phyloP scores from a whole-genome alignment of 495 filamentous ascomycete species.

The Podospora pseudocomata region DNA sequence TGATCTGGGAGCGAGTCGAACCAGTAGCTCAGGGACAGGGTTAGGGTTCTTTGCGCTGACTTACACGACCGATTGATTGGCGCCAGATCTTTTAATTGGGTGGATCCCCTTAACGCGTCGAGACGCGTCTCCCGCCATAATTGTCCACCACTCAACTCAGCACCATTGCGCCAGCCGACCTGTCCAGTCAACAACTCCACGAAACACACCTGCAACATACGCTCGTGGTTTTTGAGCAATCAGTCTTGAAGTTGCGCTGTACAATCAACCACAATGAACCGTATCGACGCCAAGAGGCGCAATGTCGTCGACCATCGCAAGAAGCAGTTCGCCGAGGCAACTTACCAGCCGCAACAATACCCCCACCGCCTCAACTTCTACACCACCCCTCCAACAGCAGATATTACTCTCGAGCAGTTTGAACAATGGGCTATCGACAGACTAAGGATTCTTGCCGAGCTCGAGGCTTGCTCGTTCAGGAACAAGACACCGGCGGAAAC shows the following conservation, averaged over 20 bases:
- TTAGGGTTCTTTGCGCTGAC: constrained; percentile 14
- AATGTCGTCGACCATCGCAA: constrained; percentile 72
- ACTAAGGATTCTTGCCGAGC: constrained; percentile 88
- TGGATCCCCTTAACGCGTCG: constrained; percentile 23
- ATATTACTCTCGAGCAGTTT: constrained; percentile 96
- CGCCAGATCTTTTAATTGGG: constrained; percentile 7
- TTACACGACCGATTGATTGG: constrained; percentile 3
- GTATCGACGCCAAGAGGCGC: constrained; percentile 80
- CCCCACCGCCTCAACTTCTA: constrained; percentile 91
- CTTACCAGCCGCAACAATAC: constrained; percentile 72
- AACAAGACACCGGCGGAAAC: constrained; percentile 81
- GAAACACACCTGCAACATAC: not conserved
- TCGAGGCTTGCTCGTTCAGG: constrained; percentile 94
- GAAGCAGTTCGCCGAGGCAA: constrained; percentile 73
- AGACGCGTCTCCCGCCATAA: constrained; percentile 23
- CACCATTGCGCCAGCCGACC: not conserved
- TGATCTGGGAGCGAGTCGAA: not conserved
- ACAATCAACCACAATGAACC: constrained; percentile 54
- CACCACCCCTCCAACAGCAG: constrained; percentile 77
- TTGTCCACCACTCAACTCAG: constrained; percentile 10
- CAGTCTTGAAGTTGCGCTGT: not conserved
- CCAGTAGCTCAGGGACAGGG: constrained; percentile 7
- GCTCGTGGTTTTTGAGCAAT: not conserved
- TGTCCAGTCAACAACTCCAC: not conserved
- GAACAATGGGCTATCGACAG: constrained; percentile 99